phyloP scores from a whole-genome alignment of 106 monocot genomes.

The Narthecium ossifragum region DNA sequence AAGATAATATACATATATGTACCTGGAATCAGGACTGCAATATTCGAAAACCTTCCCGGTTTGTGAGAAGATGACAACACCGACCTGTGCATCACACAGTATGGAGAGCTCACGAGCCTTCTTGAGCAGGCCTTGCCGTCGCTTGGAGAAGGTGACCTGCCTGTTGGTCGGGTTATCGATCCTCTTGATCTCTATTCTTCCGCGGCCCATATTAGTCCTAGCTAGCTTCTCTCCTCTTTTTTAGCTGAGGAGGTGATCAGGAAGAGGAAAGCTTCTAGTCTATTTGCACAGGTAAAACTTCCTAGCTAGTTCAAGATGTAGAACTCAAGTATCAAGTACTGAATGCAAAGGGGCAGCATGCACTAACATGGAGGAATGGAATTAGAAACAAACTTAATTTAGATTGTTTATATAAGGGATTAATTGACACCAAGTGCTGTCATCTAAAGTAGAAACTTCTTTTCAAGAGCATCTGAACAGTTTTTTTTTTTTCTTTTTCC shows the following conservation, averaged over 20 bases:
- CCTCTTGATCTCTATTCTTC: constrained; percentile 75
- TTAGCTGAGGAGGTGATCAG: background rate
- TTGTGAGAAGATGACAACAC: constrained; percentile 58
- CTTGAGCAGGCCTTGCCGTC: constrained; percentile 59
- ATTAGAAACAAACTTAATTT: constrained; percentile 19
- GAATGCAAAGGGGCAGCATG: constrained; percentile 5
- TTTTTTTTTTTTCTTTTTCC: too few relatives aligned
- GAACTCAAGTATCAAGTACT: background rate
- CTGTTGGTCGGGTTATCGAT: constrained; percentile 60
- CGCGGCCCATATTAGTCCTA: constrained; percentile 41
- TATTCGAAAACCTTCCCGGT: constrained; percentile 61
- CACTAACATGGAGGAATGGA: constrained; percentile 7
- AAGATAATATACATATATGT: background rate
- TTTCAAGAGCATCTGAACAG: constrained; percentile 5
- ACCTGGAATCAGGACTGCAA: constrained; percentile 38
- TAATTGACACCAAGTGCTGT: constrained; percentile 14
- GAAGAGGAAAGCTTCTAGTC: background rate
- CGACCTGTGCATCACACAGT: constrained; percentile 64
- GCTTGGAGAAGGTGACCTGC: constrained; percentile 77
- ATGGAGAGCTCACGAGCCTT: constrained; percentile 65
- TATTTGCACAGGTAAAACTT: constrained; percentile 4
- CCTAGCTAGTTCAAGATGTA: constrained; percentile 7
- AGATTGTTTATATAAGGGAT: constrained; percentile 22
- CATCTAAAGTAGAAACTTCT: constrained; percentile 19
- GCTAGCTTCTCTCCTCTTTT: background rate